phyloP scores from a whole-genome alignment of 208 protist genomes.

The Naegleria fowleri region DNA sequence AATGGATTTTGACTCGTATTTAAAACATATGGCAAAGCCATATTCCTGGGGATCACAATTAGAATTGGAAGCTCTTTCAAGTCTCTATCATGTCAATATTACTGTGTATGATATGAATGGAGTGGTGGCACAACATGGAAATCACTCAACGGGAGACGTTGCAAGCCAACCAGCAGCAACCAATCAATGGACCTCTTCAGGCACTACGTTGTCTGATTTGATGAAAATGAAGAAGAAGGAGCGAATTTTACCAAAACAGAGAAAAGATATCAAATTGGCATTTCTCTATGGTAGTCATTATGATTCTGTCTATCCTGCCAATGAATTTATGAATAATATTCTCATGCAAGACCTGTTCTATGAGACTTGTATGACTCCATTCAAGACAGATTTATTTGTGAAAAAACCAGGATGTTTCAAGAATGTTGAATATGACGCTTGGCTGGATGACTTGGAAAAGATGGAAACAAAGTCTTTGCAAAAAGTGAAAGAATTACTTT shows the following conservation, averaged over 20 bases:
- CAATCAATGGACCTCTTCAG: neutral
- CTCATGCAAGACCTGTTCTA: conserved; percentile 3
- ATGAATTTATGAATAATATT: neutral
- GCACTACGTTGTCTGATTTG: neutral
- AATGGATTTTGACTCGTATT: neutral
- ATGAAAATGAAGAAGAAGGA: neutral
- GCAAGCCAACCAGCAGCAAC: no score
- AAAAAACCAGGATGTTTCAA: neutral
- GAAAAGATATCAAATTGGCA: neutral
- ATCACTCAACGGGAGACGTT: neutral
- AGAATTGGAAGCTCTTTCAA: neutral
- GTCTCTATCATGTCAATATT: neutral
- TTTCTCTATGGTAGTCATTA: conserved; percentile 20
- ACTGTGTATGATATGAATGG: neutral
- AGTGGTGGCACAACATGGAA: neutral
- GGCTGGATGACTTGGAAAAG: conserved; percentile 2
- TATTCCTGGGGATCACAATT: neutral
- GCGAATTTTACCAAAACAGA: neutral
- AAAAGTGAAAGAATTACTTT: conserved; percentile 11
- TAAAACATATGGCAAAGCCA: neutral
- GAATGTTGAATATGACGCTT: conserved; percentile 15
- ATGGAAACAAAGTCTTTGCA: neutral
- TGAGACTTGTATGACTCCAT: neutral
- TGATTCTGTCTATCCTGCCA: neutral
- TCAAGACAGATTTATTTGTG: neutral